Conservation (phyloP, 768 basidiomycete species). For the Chalciporus sphaerocephalus region DNA sequence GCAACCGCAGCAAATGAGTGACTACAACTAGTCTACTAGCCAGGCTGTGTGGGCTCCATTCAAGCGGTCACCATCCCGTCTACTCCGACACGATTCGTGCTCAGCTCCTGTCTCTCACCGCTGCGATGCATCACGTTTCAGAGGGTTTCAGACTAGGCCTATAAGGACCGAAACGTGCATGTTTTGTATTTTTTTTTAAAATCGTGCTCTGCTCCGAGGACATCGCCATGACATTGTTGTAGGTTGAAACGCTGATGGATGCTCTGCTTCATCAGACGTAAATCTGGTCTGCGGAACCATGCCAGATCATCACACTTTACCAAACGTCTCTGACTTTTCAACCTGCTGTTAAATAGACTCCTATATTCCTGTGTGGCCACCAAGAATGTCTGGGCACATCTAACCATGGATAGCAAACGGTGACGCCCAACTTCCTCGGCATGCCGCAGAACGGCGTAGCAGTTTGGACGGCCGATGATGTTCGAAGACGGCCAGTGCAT, state of each 20-base stretch:
- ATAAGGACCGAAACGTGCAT: not conserved
- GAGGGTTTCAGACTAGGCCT: not conserved
- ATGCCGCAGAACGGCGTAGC: not conserved
- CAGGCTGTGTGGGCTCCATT: not conserved
- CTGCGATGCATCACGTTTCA: not conserved
- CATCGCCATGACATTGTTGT: not conserved
- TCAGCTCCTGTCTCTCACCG: not conserved
- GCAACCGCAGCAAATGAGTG: no score
- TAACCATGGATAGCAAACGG: no score
- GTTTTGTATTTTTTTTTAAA: not conserved
- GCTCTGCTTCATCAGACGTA: conserved; percentile 8
- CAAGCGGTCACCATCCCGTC: no score
- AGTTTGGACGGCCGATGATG: not conserved
- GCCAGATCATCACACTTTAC: not conserved
- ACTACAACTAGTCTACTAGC: not conserved
- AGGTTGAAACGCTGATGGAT: conserved; percentile 1
- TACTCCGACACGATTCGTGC: not conserved
- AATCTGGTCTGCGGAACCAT: not conserved
- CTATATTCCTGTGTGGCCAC: conserved; percentile 11
- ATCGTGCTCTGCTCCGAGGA: conserved; percentile 1
- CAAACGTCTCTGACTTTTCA: no score
- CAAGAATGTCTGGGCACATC: not conserved
- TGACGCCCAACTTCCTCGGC: conserved; percentile 5
- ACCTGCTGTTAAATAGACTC: not conserved
- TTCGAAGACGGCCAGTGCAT: not conserved